These are phyloP conservation scores for Saksenaea vasiformis DNA, from an alignment of 371 early-diverging fungal genomes.

Conservation along the genomic window DNA sequence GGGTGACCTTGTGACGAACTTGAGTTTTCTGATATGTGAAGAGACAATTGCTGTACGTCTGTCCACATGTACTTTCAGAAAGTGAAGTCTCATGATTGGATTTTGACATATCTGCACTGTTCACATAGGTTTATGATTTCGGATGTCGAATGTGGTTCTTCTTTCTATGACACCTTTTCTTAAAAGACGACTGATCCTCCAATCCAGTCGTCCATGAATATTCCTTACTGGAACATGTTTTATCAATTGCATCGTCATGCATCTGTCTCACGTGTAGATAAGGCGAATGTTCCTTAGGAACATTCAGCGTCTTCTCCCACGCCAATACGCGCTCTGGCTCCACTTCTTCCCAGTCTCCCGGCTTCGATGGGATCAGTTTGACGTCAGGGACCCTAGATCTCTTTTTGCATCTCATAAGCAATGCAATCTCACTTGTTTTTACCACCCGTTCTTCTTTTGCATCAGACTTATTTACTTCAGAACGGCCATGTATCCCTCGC, in stretches of 20 bases:
- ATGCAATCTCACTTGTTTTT: slow-evolving; percentile 24
- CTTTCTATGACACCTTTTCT: not conserved
- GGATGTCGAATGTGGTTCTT: not conserved
- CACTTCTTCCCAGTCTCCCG: slow-evolving; percentile 31
- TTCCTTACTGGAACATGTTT: not conserved
- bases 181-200: not conserved
- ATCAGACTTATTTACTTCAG: not conserved
- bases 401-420: slow-evolving; percentile 30
- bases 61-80: not conserved
- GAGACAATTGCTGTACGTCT: too few species aligned
- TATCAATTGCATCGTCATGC: not conserved
- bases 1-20: too few species aligned
- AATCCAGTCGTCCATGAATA: not conserved
- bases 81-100: too few species aligned
- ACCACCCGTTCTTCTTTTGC: not conserved
- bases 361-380: slow-evolving; percentile 24
- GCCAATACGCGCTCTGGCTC: slow-evolving; percentile 24
- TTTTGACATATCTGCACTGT: not conserved
- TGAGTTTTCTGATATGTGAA: too few species aligned
- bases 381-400: slow-evolving; percentile 18
- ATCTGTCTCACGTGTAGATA: slow-evolving; percentile 5
- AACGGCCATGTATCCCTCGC: not conserved
- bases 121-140: not conserved
- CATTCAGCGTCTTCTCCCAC: slow-evolving; percentile 22
- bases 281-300: slow-evolving; percentile 16